Base-by-base conservation (phyloP, 2,329 filamentous ascomycete genomes). In the Cladosporium colombiae region DNA sequence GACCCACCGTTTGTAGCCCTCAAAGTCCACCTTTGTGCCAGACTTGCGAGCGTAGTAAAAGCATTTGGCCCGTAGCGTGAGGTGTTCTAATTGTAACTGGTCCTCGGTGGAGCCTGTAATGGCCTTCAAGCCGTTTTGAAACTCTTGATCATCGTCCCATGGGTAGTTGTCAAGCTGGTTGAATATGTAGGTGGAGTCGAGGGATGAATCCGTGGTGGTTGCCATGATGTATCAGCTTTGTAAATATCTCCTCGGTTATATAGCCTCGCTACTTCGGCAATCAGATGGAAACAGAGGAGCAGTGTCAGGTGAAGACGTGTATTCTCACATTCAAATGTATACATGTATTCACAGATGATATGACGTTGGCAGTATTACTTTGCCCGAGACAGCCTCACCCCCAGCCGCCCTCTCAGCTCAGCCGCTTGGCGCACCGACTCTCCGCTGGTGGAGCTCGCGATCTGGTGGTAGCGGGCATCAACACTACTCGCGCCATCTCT, bases 121-220 rank as follows among this genome's bases (percentile, higher is more conserved):
- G 66, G 88, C 87, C 68, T 81, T 80, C 57, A 91, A 83, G 58
- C 88, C 89, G 57, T 84, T 87, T 78, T 91, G 87, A 73, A 91
- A 92, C 69, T 87, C 86, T 61, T 83, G 81, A 77, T 92, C 90
- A 68, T 84, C 84, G 67, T 83, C 82, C 89, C 89, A 92, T 21
- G 85, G 83, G 73, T 91, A 91, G 27, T 79, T 78, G 71, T 90
- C 87, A 60, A 92, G 85, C 68, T 88, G 84, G 65, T 81, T 78
- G 75, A 86, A 91, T 66, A 88, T 62, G 27, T 65, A 65, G 5
- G 72, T 73, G 37, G 64, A 66, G 60, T 74, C 71, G 13, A 63
- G 50, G 16, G 61, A 63, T 31, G 46, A 53, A 13, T 65, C 56
- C 37, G 53, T 35, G 49, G 53, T 25, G 5, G 62, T 33, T 27